Evolutionary conservation across 2,329 filamentous ascomycete genomes (phyloP).

Genomic region (Aspergillus niger): DNA sequence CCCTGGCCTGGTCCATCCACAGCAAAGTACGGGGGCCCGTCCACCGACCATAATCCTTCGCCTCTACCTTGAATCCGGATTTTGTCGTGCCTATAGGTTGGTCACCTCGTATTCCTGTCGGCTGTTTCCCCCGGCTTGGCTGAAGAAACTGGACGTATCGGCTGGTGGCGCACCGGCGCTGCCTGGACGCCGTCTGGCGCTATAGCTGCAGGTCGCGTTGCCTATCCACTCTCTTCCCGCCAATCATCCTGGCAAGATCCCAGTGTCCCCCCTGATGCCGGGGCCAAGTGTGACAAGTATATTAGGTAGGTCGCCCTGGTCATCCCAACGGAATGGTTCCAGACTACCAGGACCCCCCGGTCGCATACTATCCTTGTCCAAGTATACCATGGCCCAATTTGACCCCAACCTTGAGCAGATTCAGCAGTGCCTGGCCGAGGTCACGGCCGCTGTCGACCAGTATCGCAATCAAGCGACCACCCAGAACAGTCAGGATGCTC

Average conservation of each 20-base stretch:
- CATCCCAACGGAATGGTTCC: neutral
- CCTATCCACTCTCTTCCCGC: neutral
- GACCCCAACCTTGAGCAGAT: constrained; percentile 1
- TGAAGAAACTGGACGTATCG: neutral
- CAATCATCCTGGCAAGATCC: neutral
- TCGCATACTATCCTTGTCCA: neutral
- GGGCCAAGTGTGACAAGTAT: neutral
- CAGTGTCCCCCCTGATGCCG: neutral
- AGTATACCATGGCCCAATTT: neutral
- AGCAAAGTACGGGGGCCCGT: too few species aligned
- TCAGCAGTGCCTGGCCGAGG: constrained; percentile 11
- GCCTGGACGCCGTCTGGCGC: neutral
- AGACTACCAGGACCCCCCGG: too few species aligned
- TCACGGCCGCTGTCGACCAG: constrained; percentile 1
- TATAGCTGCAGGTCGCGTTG: constrained; percentile 2
- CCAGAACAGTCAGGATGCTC: neutral
- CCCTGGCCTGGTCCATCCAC: too few species aligned
- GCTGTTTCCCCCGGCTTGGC: neutral
- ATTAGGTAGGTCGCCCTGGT: neutral
- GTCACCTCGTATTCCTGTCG: neutral
- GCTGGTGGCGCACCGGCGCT: neutral
- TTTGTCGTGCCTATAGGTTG: too few species aligned
- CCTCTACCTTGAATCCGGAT: too few species aligned
- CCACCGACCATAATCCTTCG: too few species aligned
- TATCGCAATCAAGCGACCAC: neutral